Evolutionary conservation across 164 flowering plant genomes (phyloP).

Genomic region (Chloranthus sessilifolius): DNA sequence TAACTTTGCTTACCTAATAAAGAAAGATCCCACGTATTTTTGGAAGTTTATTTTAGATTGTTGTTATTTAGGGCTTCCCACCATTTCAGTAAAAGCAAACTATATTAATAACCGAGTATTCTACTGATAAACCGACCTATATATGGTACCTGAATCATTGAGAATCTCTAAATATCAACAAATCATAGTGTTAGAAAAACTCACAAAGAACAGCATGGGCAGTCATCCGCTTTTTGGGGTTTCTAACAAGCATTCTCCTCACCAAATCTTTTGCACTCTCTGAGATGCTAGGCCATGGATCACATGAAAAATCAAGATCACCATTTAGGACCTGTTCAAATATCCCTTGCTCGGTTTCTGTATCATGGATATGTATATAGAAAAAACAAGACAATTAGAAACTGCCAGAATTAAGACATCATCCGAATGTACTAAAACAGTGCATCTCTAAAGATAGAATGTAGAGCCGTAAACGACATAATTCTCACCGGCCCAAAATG

Average conservation of each 20-base stretch:
- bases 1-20: no score
- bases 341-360: slow-evolving; percentile 74
- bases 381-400: slow-evolving; percentile 1
- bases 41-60: no score
- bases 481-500: slow-evolving; percentile 90
- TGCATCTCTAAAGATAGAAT: not conserved
- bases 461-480: not conserved
- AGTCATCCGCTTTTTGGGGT: slow-evolving; percentile 63
- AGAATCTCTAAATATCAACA: not conserved
- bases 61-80: no score
- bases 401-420: not conserved
- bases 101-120: no score
- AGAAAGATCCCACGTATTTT: no score
- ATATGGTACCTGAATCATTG: no score
- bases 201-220: slow-evolving; percentile 83
- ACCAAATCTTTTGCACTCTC: slow-evolving; percentile 79
- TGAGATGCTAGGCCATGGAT: slow-evolving; percentile 85
- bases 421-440: not conserved
- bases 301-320: slow-evolving; percentile 58
- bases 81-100: no score
- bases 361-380: slow-evolving; percentile 8
- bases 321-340: slow-evolving; percentile 75
- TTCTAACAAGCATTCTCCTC: slow-evolving; percentile 59
- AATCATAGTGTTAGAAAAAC: slow-evolving; percentile 18
- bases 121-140: no score